Evolutionary conservation across 2,329 filamentous ascomycete species (phyloP), one percentile per base, ranked within the genome.

Genomic region (Fusarium torulosum): DNA sequence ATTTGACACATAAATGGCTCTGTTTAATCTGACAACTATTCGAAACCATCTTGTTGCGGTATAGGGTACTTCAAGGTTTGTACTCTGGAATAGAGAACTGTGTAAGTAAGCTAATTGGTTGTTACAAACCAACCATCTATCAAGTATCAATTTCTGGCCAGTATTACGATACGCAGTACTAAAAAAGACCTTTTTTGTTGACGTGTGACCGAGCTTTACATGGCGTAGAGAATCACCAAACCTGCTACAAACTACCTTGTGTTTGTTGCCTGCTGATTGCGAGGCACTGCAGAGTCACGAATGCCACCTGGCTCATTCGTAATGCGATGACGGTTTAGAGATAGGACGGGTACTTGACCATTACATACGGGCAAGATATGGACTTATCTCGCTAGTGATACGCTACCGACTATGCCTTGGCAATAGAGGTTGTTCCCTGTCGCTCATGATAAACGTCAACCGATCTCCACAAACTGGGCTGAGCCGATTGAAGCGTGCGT

Each of bases 381-480:
- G 17, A 29, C 17, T 13, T 8, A 11, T 19, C 17, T 45, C 13
- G n/a, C 14, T 21, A 8, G 15, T 8, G n/a, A 25, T 20, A n/a
- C 17, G n/a, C n/a, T 21, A 13, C 31, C 25, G 6, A 17, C n/a
- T 35, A 5, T 29, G 27, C 20, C n/a, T 53, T 14, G 25, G 29
- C 7, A 44, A 23, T 33, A 25, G n/a, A 31, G 33, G 13, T 31
- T 13, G 17, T 21, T 40, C 38, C 53, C 42, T 41, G 46, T 20
- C 58, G 14, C 21, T 27, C 19, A 46, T 40, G 35, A 17, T n/a
- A 19, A 23, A 42, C 42, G 43, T 19, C 29, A 44, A 21, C 20
- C 42, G n/a, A 43, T 47, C 53, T 52, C 59, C 59, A 68, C 63
- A 63, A 56, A 60, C 51, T 54, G 52, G 62, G 58, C 66, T 63